Conservation (phyloP, 148 eudicot species). For the Linanthus parryae region DNA sequence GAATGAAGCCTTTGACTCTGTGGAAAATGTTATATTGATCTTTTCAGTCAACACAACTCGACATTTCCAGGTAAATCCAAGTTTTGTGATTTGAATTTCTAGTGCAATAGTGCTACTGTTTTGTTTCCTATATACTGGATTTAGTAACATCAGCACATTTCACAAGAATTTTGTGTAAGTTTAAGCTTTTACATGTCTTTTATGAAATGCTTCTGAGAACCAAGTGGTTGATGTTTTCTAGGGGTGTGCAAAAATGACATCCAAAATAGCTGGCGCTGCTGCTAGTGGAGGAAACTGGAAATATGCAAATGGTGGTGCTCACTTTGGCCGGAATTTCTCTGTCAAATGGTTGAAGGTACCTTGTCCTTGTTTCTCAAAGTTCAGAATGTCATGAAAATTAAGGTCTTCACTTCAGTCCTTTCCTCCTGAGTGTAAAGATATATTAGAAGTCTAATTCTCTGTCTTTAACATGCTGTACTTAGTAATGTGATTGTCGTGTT, state of each 20-base stretch:
- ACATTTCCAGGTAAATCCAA: slow-evolving; percentile 81
- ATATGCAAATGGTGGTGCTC: slow-evolving; percentile 95
- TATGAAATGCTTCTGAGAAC: slow-evolving; percentile 10
- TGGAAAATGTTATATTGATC: slow-evolving; percentile 85
- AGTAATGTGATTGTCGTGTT: too few relatives aligned
- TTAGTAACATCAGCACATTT: too few relatives aligned
- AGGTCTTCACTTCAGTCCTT: too few relatives aligned
- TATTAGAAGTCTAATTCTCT: too few relatives aligned
- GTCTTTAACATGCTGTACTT: too few relatives aligned
- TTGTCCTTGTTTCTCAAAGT: not conserved
- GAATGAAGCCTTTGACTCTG: slow-evolving; percentile 96
- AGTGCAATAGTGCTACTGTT: too few relatives aligned
- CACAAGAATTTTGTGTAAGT: too few relatives aligned
- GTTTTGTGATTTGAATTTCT: slow-evolving; percentile 5
- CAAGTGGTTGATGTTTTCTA: slow-evolving; percentile 21
- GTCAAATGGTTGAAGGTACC: slow-evolving; percentile 94
- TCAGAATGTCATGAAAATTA: not conserved
- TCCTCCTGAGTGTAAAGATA: too few relatives aligned
- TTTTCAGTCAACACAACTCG: slow-evolving; percentile 96
- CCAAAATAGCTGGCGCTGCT: slow-evolving; percentile 80
- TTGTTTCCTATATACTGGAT: too few relatives aligned
- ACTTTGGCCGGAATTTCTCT: slow-evolving; percentile 94
- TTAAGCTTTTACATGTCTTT: not conserved
- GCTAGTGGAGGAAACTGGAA: slow-evolving; percentile 99
- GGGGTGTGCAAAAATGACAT: slow-evolving; percentile 99